These are phyloP conservation scores for Solanum chiquidenum DNA, from an alignment of 257 asterid species.

Conservation along the genomic window DNA sequence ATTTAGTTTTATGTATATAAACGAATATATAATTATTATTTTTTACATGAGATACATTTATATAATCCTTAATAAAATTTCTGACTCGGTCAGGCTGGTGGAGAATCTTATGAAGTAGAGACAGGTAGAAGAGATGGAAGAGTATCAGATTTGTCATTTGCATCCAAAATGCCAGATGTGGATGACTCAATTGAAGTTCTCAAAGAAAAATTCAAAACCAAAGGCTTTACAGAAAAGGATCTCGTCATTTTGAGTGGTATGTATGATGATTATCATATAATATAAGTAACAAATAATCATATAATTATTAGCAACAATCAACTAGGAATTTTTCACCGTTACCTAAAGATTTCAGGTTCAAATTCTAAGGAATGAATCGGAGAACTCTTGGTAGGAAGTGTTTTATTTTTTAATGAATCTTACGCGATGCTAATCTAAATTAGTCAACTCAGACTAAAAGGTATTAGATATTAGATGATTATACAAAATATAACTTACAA, in stretches of 20 bases:
- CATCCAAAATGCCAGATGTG: constrained; percentile 30
- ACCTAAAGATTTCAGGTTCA: background rate
- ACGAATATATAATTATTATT: no score
- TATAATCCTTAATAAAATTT: background rate
- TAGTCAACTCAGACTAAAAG: background rate
- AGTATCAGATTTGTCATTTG: constrained; percentile 16
- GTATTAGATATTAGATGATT: background rate
- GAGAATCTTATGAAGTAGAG: constrained; percentile 30
- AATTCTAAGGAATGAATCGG: background rate
- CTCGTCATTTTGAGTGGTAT: constrained; percentile 34
- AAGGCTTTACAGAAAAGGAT: constrained; percentile 22
- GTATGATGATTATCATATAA: background rate
- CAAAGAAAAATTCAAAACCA: constrained; percentile 18
- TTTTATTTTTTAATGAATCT: background rate
- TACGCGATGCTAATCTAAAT: background rate
- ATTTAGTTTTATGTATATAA: background rate
- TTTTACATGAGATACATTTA: background rate
- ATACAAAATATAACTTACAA: background rate
- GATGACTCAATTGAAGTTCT: constrained; percentile 27
- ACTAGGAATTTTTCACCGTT: background rate
- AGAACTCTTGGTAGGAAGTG: background rate
- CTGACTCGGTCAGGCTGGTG: constrained; percentile 12
- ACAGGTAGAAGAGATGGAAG: constrained; percentile 39
- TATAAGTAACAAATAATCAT: no score
- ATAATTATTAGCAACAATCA: background rate